Conservation (phyloP, 2,329 filamentous ascomycete species). For the Neocatenulostroma microsporum region DNA sequence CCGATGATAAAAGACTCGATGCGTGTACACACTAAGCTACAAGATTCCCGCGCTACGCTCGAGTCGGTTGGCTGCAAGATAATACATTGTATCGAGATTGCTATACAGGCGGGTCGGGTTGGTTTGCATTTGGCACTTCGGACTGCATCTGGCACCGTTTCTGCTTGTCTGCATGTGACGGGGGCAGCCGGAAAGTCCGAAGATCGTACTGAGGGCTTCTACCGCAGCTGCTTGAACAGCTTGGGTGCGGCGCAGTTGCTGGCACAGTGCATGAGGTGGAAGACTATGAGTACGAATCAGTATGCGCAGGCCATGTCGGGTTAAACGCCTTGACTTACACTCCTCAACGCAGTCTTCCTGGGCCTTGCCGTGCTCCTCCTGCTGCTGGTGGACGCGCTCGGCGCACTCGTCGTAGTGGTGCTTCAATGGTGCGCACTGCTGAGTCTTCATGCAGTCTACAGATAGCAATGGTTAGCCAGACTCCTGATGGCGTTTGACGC, state of each 20-base stretch:
- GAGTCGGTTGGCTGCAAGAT: conserved; percentile 10
- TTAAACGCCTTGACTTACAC: conserved; percentile 62
- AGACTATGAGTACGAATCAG: no score
- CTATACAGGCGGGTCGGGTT: conserved; percentile 26
- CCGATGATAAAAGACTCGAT: no score
- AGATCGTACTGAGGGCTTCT: conserved; percentile 41
- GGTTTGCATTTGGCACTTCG: no score
- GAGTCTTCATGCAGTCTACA: conserved; percentile 81
- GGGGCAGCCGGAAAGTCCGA: no score
- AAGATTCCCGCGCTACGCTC: not conserved
- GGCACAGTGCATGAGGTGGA: conserved; percentile 97
- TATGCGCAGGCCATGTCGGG: no score
- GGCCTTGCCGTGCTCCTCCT: conserved; percentile 64
- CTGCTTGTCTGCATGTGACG: no score
- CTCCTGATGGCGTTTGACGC: no score
- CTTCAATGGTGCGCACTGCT: conserved; percentile 78
- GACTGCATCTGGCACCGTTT: no score
- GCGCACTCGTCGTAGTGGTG: conserved; percentile 98
- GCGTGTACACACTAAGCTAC: not conserved
- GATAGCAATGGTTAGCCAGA: no score
- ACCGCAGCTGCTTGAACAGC: conserved; percentile 89
- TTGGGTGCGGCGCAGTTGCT: conserved; percentile 89
- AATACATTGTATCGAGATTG: conserved; percentile 29
- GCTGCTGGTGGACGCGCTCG: conserved; percentile 73
- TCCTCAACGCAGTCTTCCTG: conserved; percentile 98